These are phyloP conservation scores for Termitomyces sp. DNA, from an alignment of 768 basidiomycete species.

Conservation along the genomic window DNA sequence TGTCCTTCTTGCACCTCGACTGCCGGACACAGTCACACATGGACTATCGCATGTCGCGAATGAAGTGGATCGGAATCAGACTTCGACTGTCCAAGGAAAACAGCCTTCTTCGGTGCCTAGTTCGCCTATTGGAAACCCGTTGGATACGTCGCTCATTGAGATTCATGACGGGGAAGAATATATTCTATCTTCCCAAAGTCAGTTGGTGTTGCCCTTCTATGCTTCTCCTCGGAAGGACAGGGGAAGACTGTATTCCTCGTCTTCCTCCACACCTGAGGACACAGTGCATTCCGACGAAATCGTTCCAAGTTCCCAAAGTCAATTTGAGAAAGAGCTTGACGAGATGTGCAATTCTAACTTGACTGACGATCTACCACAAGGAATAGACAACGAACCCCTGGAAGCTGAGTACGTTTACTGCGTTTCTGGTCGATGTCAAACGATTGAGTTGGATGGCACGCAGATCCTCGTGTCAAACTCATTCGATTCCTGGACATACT, in stretches of 20 bases:
- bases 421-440: neutral
- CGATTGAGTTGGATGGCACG: neutral
- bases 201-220: slow-evolving; percentile 19
- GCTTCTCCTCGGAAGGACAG: slow-evolving; percentile 17
- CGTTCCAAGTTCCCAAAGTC: slow-evolving; percentile 43
- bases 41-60: neutral
- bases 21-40: neutral
- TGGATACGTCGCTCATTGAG: neutral
- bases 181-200: slow-evolving; percentile 32
- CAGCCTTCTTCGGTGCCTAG: neutral
- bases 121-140: neutral
- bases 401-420: neutral
- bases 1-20: slow-evolving; percentile 1
- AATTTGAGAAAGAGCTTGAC: slow-evolving; percentile 32
- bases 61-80: neutral
- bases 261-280: slow-evolving; percentile 5
- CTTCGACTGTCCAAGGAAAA: neutral
- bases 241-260: neutral
- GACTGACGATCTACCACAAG: neutral
- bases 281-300: slow-evolving; percentile 17
- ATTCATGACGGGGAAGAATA: slow-evolving; percentile 14
- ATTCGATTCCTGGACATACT: neutral
- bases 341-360: slow-evolving; percentile 10
- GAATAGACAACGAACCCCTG: neutral
- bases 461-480: neutral